Evolutionary conservation across 83 land plant species (phyloP).

Genomic region (Thuja plicata): DNA sequence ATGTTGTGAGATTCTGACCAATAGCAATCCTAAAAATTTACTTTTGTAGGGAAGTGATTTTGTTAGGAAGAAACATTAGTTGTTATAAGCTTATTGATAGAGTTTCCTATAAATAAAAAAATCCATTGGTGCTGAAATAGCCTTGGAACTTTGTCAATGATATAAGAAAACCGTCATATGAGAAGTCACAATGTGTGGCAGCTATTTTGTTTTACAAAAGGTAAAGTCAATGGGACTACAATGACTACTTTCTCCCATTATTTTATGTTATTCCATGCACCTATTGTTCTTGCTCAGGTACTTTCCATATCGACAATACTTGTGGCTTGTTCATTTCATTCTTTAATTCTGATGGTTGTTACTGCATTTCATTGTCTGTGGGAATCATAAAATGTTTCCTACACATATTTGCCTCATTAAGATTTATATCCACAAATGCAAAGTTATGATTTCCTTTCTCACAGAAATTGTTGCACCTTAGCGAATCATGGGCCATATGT

Average conservation of each 20-base stretch:
- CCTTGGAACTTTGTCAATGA: no score
- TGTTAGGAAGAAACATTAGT: not conserved
- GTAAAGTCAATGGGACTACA: not conserved
- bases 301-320: not conserved
- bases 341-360: not conserved
- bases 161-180: not conserved
- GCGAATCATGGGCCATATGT: not conserved
- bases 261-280: conserved; percentile 37
- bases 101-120: not conserved
- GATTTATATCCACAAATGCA: not conserved
- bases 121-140: not conserved
- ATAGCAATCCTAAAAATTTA: not conserved
- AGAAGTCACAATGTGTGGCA: not conserved
- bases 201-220: not conserved
- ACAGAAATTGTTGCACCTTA: not conserved
- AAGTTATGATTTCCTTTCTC: no score
- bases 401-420: not conserved
- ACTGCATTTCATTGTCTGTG: not conserved
- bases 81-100: not conserved
- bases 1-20: not conserved
- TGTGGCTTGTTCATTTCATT: not conserved
- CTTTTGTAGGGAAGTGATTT: not conserved
- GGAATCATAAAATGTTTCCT: not conserved
- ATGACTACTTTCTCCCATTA: not conserved
- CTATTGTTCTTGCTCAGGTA: conserved; percentile 81